Percentiles rank a stretch among this genome's conserved stretches.
Evolutionary conservation across 345 rosid genomes (phyloP).

Genomic region (Xanthoceras sorbifolium): DNA sequence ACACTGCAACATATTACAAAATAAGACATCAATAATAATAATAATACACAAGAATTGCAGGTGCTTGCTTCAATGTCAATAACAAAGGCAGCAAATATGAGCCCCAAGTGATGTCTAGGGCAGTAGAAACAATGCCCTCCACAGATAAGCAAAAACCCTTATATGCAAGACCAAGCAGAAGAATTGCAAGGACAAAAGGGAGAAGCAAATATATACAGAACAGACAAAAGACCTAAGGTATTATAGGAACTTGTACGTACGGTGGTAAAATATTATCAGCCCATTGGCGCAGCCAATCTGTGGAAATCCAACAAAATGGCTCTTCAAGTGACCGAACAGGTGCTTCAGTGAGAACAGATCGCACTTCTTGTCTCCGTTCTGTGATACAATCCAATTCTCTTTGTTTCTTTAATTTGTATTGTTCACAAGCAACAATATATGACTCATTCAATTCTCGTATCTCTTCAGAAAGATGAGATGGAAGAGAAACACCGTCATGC

Average conservation of each 20-base stretch:
- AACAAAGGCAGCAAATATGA: background rate
- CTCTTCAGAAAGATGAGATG: slow-evolving; percentile 62
- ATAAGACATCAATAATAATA: background rate
- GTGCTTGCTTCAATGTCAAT: background rate
- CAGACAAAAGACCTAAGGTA: background rate
- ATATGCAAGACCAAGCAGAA: background rate
- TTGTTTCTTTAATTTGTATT: slow-evolving; percentile 61
- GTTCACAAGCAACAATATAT: slow-evolving; percentile 58
- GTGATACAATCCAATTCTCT: slow-evolving; percentile 50
- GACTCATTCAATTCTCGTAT: slow-evolving; percentile 59
- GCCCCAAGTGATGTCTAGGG: background rate
- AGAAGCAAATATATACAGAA: slow-evolving; percentile 4
- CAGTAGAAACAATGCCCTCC: background rate
- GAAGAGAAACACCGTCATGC: slow-evolving; percentile 53
- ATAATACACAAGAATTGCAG: background rate
- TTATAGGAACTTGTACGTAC: slow-evolving; percentile 51
- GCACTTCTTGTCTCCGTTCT: slow-evolving; percentile 79
- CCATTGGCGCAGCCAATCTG: slow-evolving; percentile 97
- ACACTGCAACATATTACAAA: slow-evolving; percentile 36
- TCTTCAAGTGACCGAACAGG: slow-evolving; percentile 68
- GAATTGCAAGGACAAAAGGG: background rate
- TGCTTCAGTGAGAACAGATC: slow-evolving; percentile 80
- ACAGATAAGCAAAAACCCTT: background rate
- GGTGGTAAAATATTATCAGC: slow-evolving; percentile 68
- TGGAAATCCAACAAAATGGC: slow-evolving; percentile 76